Percentiles rank a stretch among this genome's conserved stretches.
Conservation (phyloP, 2,329 filamentous ascomycete species). For the Elsinoe perseae region DNA sequence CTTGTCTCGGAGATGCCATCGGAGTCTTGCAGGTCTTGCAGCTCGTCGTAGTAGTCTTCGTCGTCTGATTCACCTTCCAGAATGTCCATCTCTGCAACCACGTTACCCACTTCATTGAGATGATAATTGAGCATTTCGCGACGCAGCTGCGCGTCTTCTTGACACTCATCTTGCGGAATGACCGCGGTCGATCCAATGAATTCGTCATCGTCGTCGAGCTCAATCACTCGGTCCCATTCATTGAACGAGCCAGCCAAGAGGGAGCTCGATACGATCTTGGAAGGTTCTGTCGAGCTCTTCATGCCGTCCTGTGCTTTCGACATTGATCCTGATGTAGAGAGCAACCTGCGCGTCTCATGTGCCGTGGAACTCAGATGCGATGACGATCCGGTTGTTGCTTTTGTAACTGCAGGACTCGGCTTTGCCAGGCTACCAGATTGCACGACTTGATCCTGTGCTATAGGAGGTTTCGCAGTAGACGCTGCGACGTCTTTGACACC, state of each 20-base stretch:
- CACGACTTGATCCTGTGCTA: background rate
- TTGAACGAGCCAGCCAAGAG: constrained; percentile 17
- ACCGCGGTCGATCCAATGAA: constrained; percentile 41
- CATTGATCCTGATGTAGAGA: too few relatives aligned
- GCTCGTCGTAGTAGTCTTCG: constrained; percentile 45
- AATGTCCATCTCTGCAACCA: constrained; percentile 85
- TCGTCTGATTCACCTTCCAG: constrained; percentile 54
- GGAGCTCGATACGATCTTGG: constrained; percentile 49
- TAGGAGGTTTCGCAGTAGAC: too few relatives aligned
- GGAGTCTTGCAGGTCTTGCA: constrained; percentile 34
- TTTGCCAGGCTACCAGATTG: constrained; percentile 12
- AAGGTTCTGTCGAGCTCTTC: constrained; percentile 22
- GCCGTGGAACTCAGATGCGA: too few relatives aligned
- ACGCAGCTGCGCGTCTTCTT: constrained; percentile 71
- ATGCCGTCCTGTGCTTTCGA: constrained; percentile 14
- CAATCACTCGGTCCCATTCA: constrained; percentile 33
- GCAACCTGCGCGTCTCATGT: too few relatives aligned
- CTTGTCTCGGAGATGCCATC: constrained; percentile 35
- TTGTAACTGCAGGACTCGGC: background rate
- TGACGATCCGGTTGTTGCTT: too few relatives aligned
- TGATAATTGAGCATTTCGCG: constrained; percentile 88
- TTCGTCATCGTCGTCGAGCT: constrained; percentile 38
- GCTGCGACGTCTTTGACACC: constrained; percentile 44
- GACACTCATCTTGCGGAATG: constrained; percentile 65
- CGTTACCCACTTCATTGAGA: constrained; percentile 76